These are phyloP conservation scores for Lunasporangiospora selenospora DNA, from an alignment of 192 early-diverging fungal species.

Conservation along the genomic window DNA sequence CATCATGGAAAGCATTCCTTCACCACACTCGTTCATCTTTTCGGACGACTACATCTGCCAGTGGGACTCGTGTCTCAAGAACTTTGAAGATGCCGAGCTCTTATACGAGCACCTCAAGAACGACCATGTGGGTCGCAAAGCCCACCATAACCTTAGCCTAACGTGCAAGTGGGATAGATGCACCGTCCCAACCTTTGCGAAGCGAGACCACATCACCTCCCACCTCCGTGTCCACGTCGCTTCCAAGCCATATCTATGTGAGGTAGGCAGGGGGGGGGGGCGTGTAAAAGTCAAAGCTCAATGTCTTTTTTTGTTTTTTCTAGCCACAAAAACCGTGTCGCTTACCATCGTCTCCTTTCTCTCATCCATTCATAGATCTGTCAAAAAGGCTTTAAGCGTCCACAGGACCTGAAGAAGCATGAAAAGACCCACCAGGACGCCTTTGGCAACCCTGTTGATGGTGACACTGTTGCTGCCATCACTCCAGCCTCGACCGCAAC, in stretches of 20 bases:
- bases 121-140: constrained; percentile 92
- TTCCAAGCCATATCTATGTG: constrained; percentile 88
- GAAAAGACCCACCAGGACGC: constrained; percentile 77
- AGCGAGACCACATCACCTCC: constrained; percentile 98
- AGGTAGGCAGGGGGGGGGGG: constrained; percentile 47
- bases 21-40: constrained; percentile 38
- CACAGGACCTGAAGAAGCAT: constrained; percentile 96
- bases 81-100: constrained; percentile 79
- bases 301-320: not conserved
- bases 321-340: not conserved
- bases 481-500: constrained; percentile 3
- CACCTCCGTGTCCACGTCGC: constrained; percentile 94
- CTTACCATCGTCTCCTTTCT: not conserved
- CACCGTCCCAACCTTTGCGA: constrained; percentile 65
- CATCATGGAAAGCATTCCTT: constrained; percentile 7
- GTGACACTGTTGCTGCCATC: not conserved
- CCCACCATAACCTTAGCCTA: constrained; percentile 87
- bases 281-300: not conserved
- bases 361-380: constrained; percentile 58
- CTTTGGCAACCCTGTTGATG: constrained; percentile 15
- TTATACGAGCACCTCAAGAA: constrained; percentile 88
- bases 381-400: constrained; percentile 89
- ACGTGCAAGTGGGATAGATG: constrained; percentile 91
- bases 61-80: constrained; percentile 54
- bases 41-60: constrained; percentile 50